phyloP scores from a whole-genome alignment of 352 stramenopile species.

The Phytophthora boehmeriae region DNA sequence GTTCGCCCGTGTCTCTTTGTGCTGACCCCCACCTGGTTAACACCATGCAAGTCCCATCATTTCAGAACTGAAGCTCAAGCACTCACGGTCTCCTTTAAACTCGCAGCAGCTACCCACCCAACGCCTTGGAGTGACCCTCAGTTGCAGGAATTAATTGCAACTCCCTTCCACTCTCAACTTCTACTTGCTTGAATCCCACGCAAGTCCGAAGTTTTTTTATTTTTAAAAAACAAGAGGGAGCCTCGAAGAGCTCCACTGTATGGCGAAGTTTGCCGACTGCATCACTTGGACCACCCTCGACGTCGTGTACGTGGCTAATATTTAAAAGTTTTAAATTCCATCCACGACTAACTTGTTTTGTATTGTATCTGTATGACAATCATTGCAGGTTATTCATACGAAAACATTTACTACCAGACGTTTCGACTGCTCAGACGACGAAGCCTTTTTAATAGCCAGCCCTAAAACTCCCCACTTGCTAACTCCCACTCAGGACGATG shows the following conservation, averaged over 20 bases:
- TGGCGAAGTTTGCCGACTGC: slow-evolving; percentile 51
- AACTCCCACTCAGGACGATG: slow-evolving; percentile 31
- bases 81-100: slow-evolving; percentile 23
- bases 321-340: no score
- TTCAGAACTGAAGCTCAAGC: slow-evolving; percentile 23
- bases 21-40: not conserved
- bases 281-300: slow-evolving; percentile 52
- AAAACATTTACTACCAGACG: slow-evolving; percentile 16
- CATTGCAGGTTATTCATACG: slow-evolving; percentile 34
- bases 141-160: slow-evolving; percentile 37
- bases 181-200: slow-evolving; percentile 29
- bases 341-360: no score
- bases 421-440: slow-evolving; percentile 34
- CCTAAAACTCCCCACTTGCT: slow-evolving; percentile 11
- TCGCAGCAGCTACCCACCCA: slow-evolving; percentile 32
- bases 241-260: slow-evolving; percentile 29
- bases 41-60: slow-evolving; percentile 17
- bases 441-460: slow-evolving; percentile 19
- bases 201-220: slow-evolving; percentile 12
- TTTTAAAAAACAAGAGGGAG: slow-evolving; percentile 21
- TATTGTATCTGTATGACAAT: slow-evolving; percentile 2
- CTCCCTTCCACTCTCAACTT: slow-evolving; percentile 4
- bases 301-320: slow-evolving; percentile 40
- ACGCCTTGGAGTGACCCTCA: slow-evolving; percentile 40
- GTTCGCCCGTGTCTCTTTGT: not conserved